A percentile compares a stretch with the other conserved stretches of the same genome.
These are phyloP conservation scores for Allomyces arbusculus DNA, from an alignment of 192 early-diverging fungal genomes.

Conservation along the genomic window DNA sequence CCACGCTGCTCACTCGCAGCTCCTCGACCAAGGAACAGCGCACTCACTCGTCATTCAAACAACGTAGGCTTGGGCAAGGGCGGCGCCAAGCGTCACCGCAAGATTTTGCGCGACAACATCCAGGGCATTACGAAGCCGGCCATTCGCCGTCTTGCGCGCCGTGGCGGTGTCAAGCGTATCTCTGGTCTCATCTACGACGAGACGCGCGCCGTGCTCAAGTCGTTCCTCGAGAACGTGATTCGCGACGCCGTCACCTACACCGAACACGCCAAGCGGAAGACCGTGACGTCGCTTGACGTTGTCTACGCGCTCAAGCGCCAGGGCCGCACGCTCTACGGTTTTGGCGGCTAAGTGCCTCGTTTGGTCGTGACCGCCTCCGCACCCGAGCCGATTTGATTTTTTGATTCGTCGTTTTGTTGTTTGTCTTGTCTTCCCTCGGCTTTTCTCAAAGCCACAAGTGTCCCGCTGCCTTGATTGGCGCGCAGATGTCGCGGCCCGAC, in stretches of 20 bases:
- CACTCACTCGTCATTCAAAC: too few species aligned
- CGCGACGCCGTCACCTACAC: conserved; percentile 98
- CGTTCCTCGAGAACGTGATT: conserved; percentile 98
- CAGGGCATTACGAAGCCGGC: conserved; percentile 94
- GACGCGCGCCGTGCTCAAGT: conserved; percentile 92
- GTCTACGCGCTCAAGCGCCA: conserved; percentile 97
- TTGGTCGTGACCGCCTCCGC: too few species aligned
- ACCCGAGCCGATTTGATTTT: too few species aligned
- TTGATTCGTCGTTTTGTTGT: neutral
- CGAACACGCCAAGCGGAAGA: conserved; percentile 97
- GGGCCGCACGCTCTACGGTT: conserved; percentile 82
- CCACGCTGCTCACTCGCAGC: too few species aligned
- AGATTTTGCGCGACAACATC: conserved; percentile 98
- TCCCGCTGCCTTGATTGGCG: too few species aligned
- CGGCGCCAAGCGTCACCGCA: conserved; percentile 98
- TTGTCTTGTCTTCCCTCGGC: conserved; percentile 1
- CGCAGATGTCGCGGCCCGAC: too few species aligned
- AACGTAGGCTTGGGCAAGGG: conserved; percentile 74
- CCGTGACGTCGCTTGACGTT: conserved; percentile 97
- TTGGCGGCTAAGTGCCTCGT: conserved; percentile 40
- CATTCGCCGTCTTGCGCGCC: conserved; percentile 95
- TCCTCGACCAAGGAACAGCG: too few species aligned
- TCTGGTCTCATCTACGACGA: conserved; percentile 98
- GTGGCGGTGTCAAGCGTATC: conserved; percentile 99
- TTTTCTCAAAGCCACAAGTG: conserved; percentile 4